phyloP scores from a whole-genome alignment of 2,329 filamentous ascomycete genomes.

The Lachnellula cervina region DNA sequence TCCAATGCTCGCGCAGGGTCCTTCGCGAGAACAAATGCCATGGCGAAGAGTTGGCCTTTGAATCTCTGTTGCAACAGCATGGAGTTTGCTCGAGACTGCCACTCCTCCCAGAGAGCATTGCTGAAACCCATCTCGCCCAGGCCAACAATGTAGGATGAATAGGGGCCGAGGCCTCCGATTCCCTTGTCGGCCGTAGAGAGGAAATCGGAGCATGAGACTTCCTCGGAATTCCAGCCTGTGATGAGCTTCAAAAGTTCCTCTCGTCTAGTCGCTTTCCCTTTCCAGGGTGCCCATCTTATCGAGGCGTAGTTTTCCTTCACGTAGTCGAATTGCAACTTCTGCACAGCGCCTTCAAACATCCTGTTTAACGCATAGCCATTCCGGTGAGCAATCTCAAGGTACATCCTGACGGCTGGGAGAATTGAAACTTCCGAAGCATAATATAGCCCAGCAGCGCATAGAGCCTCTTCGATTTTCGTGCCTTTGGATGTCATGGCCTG shows the following conservation, averaged over 20 bases:
- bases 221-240: constrained; percentile 12
- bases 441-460: constrained; percentile 16
- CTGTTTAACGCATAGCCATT: constrained; percentile 1
- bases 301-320: background rate
- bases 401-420: constrained; percentile 13
- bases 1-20: constrained; percentile 11
- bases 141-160: constrained; percentile 12
- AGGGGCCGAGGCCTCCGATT: background rate
- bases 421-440: constrained; percentile 12
- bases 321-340: background rate
- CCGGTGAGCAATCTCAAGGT: constrained; percentile 9
- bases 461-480: constrained; percentile 1
- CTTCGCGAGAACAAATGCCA: constrained; percentile 14
- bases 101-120: constrained; percentile 14
- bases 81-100: background rate
- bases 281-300: background rate
- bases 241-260: constrained; percentile 11
- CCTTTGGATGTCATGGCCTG: constrained; percentile 14
- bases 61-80: background rate
- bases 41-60: constrained; percentile 14
- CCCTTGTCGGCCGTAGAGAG: background rate
- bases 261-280: background rate
- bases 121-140: constrained; percentile 13
- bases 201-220: background rate
- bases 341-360: background rate